Percentiles rank a stretch among this genome's conserved stretches.
Conservation (phyloP, 2,329 filamentous ascomycete species). For the Phialophora chinensis region DNA sequence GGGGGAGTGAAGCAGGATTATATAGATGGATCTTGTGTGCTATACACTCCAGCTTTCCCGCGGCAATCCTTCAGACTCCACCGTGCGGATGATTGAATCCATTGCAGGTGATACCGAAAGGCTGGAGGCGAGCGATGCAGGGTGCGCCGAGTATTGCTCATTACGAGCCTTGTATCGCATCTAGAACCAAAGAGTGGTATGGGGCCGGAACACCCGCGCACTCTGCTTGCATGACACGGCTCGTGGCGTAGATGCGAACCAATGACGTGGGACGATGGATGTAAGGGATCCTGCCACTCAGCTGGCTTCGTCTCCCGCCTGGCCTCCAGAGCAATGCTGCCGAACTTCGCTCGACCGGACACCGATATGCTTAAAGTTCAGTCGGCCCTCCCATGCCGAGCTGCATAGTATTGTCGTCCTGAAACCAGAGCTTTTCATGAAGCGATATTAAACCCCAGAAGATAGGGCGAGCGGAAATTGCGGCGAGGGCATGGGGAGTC, state of each 20-base stretch:
- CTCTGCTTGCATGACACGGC: slow-evolving; percentile 3
- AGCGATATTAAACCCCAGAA: not conserved
- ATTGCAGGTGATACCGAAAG: slow-evolving; percentile 19
- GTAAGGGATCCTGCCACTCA: slow-evolving; percentile 13
- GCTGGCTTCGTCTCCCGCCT: slow-evolving; percentile 4
- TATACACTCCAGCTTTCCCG: slow-evolving; percentile 27
- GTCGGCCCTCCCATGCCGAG: slow-evolving; percentile 4
- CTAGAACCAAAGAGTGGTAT: slow-evolving; percentile 26
- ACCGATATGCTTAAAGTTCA: slow-evolving; percentile 9
- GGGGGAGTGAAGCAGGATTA: slow-evolving; percentile 28
- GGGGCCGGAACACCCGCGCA: slow-evolving; percentile 11
- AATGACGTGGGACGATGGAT: slow-evolving; percentile 11
- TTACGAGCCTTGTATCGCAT: slow-evolving; percentile 19
- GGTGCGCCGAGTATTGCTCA: slow-evolving; percentile 7
- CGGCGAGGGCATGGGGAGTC: not conserved
- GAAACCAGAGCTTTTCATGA: not conserved
- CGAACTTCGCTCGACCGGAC: slow-evolving; percentile 12
- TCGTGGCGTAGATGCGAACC: slow-evolving; percentile 12
- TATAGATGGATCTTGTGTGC: slow-evolving; percentile 22
- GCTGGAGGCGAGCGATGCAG: slow-evolving; percentile 13
- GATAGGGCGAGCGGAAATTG: not conserved
- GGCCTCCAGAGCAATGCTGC: not conserved
- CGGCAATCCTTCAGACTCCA: slow-evolving; percentile 8
- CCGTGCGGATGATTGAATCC: slow-evolving; percentile 4
- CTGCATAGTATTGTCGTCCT: slow-evolving; percentile 10